phyloP scores from a whole-genome alignment of 2,329 filamentous ascomycete species.

The Tympanopsis confertula region DNA sequence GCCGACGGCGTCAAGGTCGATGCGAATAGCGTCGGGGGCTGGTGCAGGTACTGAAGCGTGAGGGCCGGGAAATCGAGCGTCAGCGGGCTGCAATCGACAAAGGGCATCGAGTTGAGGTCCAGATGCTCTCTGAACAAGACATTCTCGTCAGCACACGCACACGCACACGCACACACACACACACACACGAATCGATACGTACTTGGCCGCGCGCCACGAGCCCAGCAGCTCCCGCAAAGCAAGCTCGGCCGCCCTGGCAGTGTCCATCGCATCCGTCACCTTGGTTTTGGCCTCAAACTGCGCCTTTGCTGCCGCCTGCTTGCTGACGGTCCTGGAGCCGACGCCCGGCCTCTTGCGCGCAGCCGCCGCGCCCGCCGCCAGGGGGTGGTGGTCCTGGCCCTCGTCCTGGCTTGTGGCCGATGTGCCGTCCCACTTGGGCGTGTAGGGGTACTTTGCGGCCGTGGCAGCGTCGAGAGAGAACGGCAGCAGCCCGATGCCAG shows the following conservation, averaged over 20 bases:
- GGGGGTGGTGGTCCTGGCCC: slow-evolving; percentile 12
- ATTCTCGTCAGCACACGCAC: slow-evolving; percentile 4
- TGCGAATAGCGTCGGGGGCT: slow-evolving; percentile 73
- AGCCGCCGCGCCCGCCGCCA: slow-evolving; percentile 18
- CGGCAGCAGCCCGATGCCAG: slow-evolving; percentile 17
- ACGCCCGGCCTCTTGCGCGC: slow-evolving; percentile 17
- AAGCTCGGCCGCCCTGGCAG: slow-evolving; percentile 71
- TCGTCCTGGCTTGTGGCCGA: slow-evolving; percentile 27
- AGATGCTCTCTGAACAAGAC: slow-evolving; percentile 33
- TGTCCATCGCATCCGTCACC: slow-evolving; percentile 62
- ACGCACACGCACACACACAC: slow-evolving; percentile 6
- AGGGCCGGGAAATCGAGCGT: slow-evolving; percentile 77
- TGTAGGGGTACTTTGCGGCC: slow-evolving; percentile 40
- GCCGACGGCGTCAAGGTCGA: slow-evolving; percentile 67
- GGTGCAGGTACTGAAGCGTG: slow-evolving; percentile 67
- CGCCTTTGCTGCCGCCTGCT: slow-evolving; percentile 41
- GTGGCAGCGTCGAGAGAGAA: too few relatives aligned
- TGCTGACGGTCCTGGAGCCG: slow-evolving; percentile 27
- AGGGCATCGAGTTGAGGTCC: slow-evolving; percentile 42
- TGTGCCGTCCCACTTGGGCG: slow-evolving; percentile 61
- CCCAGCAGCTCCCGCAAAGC: slow-evolving; percentile 73
- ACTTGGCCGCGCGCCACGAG: slow-evolving; percentile 76
- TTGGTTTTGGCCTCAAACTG: slow-evolving; percentile 54
- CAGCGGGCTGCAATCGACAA: slow-evolving; percentile 74
- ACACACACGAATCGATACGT: slow-evolving; percentile 32